A percentile compares a stretch with the other conserved stretches of the same genome.
Evolutionary conservation across 192 early-diverging fungal genomes (phyloP).

Genomic region (Linnemannia elongata): DNA sequence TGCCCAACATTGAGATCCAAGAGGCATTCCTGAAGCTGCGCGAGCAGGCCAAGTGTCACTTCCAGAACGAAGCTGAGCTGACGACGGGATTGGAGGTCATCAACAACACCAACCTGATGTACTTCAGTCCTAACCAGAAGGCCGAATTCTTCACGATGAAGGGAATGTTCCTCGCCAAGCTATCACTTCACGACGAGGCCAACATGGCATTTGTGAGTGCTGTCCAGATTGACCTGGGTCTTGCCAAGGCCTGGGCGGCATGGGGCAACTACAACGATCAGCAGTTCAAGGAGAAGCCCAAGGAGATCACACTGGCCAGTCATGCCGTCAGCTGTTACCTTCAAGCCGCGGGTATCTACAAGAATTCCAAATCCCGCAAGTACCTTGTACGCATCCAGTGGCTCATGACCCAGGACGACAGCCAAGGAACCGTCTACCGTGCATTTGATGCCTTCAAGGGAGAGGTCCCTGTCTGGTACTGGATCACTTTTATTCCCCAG

Average conservation of each 20-base stretch:
- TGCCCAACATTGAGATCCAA: slow-evolving; percentile 99
- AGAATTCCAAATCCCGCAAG: slow-evolving; percentile 88
- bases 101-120: slow-evolving; percentile 98
- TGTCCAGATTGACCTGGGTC: slow-evolving; percentile 87
- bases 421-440: slow-evolving; percentile 76
- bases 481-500: slow-evolving; percentile 99
- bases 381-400: slow-evolving; percentile 94
- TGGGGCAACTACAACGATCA: slow-evolving; percentile 97
- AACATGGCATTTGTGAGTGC: slow-evolving; percentile 91
- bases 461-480: slow-evolving; percentile 96
- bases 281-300: slow-evolving; percentile 87
- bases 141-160: slow-evolving; percentile 98
- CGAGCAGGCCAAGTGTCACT: slow-evolving; percentile 99
- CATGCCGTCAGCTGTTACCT: slow-evolving; percentile 97
- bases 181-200: slow-evolving; percentile 88
- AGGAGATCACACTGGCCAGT: slow-evolving; percentile 84
- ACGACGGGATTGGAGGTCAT: slow-evolving; percentile 96
- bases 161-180: slow-evolving; percentile 93
- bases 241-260: slow-evolving; percentile 97
- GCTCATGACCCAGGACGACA: slow-evolving; percentile 92
- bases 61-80: slow-evolving; percentile 89
- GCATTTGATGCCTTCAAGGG: slow-evolving; percentile 92
- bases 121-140: slow-evolving; percentile 92
- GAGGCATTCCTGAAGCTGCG: slow-evolving; percentile 97
- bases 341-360: slow-evolving; percentile 92